A percentile compares a stretch with the other conserved stretches of the same genome.
Evolutionary conservation across 2,329 filamentous ascomycete genomes (phyloP).

Genomic region (Dothideomycetes sp.): DNA sequence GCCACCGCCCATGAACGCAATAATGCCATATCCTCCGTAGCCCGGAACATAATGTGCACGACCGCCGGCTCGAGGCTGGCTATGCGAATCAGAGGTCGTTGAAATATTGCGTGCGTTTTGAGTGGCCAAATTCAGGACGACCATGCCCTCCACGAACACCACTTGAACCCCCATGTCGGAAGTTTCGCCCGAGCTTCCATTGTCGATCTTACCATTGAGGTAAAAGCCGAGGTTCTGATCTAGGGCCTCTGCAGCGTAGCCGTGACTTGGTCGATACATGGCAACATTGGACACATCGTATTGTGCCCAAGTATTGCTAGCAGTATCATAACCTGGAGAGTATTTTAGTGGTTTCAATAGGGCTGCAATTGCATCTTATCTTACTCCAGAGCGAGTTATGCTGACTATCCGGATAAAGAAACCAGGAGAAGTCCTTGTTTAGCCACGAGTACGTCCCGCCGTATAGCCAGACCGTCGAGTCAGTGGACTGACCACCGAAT

Average conservation of each 20-base stretch:
- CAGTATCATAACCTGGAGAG: conserved; percentile 22
- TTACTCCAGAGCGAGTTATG: not conserved
- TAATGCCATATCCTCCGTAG: conserved; percentile 25
- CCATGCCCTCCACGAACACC: conserved; percentile 25
- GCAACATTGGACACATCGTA: conserved; percentile 16
- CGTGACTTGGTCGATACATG: conserved; percentile 22
- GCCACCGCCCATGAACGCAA: conserved; percentile 29
- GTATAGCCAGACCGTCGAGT: conserved; percentile 20
- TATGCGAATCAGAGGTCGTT: conserved; percentile 17
- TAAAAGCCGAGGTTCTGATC: conserved; percentile 28
- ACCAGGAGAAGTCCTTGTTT: conserved; percentile 20
- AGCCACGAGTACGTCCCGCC: conserved; percentile 20
- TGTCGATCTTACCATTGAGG: conserved; percentile 28
- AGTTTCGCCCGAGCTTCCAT: conserved; percentile 13
- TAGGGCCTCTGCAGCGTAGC: conserved; percentile 26
- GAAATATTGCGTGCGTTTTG: conserved; percentile 27
- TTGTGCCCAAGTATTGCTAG: conserved; percentile 15
- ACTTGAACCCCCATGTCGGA: conserved; percentile 11
- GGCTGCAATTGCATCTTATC: not conserved
- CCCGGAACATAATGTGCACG: conserved; percentile 25
- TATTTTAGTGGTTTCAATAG: conserved; percentile 13
- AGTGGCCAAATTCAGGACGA: conserved; percentile 27
- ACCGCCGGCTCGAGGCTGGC: conserved; percentile 25
- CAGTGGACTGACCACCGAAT: conserved; percentile 15
- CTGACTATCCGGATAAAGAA: conserved; percentile 13